A percentile compares a stretch with the other conserved stretches of the same genome.
These are phyloP conservation scores for Ajuga chamaepitys DNA, from an alignment of 257 asterid species.

Conservation along the genomic window DNA sequence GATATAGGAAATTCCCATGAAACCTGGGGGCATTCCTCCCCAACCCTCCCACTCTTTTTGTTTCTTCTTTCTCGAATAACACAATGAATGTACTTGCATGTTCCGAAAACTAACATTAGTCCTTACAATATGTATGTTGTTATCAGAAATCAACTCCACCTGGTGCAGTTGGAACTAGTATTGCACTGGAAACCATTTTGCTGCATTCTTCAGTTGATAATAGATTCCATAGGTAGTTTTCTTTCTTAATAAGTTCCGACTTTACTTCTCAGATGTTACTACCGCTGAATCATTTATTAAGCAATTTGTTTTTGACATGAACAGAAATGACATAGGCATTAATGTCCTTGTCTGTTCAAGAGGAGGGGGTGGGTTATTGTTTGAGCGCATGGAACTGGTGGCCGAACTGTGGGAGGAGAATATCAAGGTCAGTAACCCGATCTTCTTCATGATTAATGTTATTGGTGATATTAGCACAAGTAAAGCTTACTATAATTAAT, in stretches of 20 bases:
- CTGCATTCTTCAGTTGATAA: constrained; percentile 50
- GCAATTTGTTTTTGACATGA: constrained; percentile 7
- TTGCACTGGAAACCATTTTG: constrained; percentile 85
- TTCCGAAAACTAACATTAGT: neutral
- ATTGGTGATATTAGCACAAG: constrained; percentile 4
- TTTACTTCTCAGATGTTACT: constrained; percentile 1
- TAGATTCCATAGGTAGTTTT: constrained; percentile 44
- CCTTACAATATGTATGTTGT: too few relatives aligned
- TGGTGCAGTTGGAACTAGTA: constrained; percentile 92
- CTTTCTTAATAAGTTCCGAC: neutral
- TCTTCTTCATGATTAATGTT: neutral
- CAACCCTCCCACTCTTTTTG: neutral
- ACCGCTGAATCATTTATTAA: constrained; percentile 1
- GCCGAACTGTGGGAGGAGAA: constrained; percentile 93
- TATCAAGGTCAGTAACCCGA: constrained; percentile 48
- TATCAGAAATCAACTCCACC: constrained; percentile 77
- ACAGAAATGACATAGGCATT: constrained; percentile 51
- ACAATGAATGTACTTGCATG: neutral
- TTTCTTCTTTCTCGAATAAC: neutral
- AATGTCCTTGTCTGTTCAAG: constrained; percentile 85
- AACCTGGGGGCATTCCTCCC: neutral
- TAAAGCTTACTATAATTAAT: constrained; percentile 14
- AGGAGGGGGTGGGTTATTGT: constrained; percentile 94
- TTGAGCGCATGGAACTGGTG: constrained; percentile 91
- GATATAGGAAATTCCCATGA: neutral